Base-by-base conservation (phyloP, 1,284 basidiomycete genomes). In the Microbotryum violaceum region DNA sequence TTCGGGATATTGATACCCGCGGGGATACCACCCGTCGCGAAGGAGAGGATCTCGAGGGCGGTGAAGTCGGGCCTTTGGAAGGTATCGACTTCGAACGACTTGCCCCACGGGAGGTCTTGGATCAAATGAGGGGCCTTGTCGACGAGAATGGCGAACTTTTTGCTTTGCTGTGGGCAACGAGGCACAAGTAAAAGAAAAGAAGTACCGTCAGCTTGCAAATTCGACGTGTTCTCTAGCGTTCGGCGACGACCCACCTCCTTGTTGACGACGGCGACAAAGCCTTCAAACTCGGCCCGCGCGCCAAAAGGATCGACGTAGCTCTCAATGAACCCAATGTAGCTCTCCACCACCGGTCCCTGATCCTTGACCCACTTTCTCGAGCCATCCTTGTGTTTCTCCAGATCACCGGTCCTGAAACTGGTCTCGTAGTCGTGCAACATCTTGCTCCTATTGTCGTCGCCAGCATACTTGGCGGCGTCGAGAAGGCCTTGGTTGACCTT, bases 21-120 rank as follows among this genome's bases (percentile, higher is more conserved):
- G 29, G 88, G 89, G 61, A 91, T 89, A 42, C 87, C 87, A 83
- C 85, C 87, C 5, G 86, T 89, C 18, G 87, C 85, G 70, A 90
- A 68, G 48, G 61, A 48, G 52, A 72, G 58, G 57, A 72, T 64
- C 49, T 74, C 70, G 27, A 75, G 70, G 27, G 73, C 87, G 0
- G 89, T 91, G 72, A 91, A 91, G 72, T 91, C 89, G 2, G 89
- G 89, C 73, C 88, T 88, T 63, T 82, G 80, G 79, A 91, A 91
- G 1, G 50, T 56, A 21, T 60, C 54, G 9, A 69, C 70, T 72
- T 91, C 89, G 66, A 86, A 91, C 70, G 85, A 82, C 65, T 81
- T 76, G 4, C 88, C 88, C 89, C 89, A 91, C 0, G 89, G 89
- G 29, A 91, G 78, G 31, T 78, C 82, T 74, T 89, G 84, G 76